Conservation (phyloP, 345 rosid genomes). For the Geranium brycei region DNA sequence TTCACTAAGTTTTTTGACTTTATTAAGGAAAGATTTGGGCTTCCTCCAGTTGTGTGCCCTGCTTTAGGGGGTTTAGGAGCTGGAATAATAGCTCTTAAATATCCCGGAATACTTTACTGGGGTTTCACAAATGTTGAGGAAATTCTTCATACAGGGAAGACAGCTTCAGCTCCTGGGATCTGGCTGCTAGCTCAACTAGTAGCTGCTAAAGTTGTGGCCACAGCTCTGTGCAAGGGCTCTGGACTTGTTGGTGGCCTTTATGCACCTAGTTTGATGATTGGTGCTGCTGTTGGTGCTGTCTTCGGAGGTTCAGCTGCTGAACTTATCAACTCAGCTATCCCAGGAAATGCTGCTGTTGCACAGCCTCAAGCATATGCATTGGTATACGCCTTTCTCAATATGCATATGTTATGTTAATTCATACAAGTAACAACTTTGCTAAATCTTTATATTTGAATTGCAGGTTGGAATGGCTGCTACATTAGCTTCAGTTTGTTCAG, state of each 20-base stretch:
- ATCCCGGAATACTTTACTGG: slow-evolving; percentile 96
- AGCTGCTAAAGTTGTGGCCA: slow-evolving; percentile 91
- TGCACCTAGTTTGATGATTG: slow-evolving; percentile 99
- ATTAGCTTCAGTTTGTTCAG: slow-evolving; percentile 93
- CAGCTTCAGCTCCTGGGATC: slow-evolving; percentile 95
- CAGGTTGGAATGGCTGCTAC: slow-evolving; percentile 99
- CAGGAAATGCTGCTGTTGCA: slow-evolving; percentile 94
- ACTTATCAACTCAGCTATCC: slow-evolving; percentile 78
- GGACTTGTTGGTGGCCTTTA: slow-evolving; percentile 95
- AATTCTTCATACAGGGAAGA: slow-evolving; percentile 89
- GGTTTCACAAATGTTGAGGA: slow-evolving; percentile 98
- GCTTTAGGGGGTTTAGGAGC: slow-evolving; percentile 98
- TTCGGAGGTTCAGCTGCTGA: slow-evolving; percentile 95
- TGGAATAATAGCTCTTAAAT: slow-evolving; percentile 86
- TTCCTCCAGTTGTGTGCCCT: slow-evolving; percentile 85
- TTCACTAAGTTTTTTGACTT: slow-evolving; percentile 62
- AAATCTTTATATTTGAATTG: slow-evolving; percentile 8
- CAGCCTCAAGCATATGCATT: slow-evolving; percentile 98
- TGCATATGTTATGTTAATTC: too few relatives aligned
- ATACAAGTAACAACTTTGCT: slow-evolving; percentile 1
- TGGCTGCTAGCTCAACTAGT: slow-evolving; percentile 83
- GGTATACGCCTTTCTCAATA: slow-evolving; percentile 29
- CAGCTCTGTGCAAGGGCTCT: slow-evolving; percentile 93
- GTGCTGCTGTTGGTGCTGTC: slow-evolving; percentile 96
- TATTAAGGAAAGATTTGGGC: slow-evolving; percentile 68